A percentile compares a stretch with the other conserved stretches of the same genome.
phyloP scores from a whole-genome alignment of 2,329 filamentous ascomycete species.

The Sporothrix variecibatus region DNA sequence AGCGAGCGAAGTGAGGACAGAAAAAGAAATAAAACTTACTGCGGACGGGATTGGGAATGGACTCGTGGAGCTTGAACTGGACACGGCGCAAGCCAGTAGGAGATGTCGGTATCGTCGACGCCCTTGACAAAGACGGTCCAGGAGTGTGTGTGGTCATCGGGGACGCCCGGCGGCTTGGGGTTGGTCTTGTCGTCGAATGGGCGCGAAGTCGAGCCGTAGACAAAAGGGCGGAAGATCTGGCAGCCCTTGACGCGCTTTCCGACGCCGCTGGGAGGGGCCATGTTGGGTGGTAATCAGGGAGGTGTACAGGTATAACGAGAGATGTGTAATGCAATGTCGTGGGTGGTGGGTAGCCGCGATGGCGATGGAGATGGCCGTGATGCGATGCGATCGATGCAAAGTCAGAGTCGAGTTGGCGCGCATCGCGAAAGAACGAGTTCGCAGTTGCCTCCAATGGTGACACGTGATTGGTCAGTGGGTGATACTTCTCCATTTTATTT shows the following conservation, averaged over 20 bases:
- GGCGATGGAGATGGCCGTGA: neutral
- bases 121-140: slow-evolving; percentile 95
- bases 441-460: neutral
- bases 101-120: slow-evolving; percentile 85
- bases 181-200: slow-evolving; percentile 77
- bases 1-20: slow-evolving; percentile 1
- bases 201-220: slow-evolving; percentile 78
- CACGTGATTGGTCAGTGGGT: neutral
- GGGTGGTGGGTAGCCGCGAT: neutral
- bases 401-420: neutral
- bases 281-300: slow-evolving; percentile 36
- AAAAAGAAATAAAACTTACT: slow-evolving; percentile 49
- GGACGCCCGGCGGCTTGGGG: slow-evolving; percentile 73
- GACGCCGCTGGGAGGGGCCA: slow-evolving; percentile 61
- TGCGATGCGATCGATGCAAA: neutral
- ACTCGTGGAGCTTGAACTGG: slow-evolving; percentile 97
- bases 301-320: neutral
- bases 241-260: slow-evolving; percentile 67
- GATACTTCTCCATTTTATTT: neutral
- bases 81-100: slow-evolving; percentile 96
- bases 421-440: slow-evolving; percentile 3
- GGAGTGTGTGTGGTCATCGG: slow-evolving; percentile 91
- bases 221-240: slow-evolving; percentile 65
- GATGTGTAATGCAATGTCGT: neutral
- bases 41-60: slow-evolving; percentile 86